A percentile compares a stretch with the other conserved stretches of the same genome.
phyloP scores from a whole-genome alignment of 2,329 filamentous ascomycete species.

The Cladosporium phlei region DNA sequence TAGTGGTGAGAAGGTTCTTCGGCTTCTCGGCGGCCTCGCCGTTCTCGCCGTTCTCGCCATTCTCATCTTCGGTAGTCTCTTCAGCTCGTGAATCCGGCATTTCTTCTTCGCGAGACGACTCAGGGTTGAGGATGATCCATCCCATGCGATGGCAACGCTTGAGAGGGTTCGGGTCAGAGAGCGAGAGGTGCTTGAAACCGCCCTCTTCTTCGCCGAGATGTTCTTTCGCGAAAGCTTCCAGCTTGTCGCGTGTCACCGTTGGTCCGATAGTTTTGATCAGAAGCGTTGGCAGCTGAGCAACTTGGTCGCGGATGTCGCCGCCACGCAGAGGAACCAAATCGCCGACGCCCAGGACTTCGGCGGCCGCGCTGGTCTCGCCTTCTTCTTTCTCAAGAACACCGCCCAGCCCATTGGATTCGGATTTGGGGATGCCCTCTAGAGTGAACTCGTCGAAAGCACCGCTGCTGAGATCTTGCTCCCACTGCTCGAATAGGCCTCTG shows the following conservation, averaged over 20 bases:
- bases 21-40: slow-evolving; percentile 13
- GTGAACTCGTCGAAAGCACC: slow-evolving; percentile 93
- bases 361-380: slow-evolving; percentile 84
- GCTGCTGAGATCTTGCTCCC: slow-evolving; percentile 79
- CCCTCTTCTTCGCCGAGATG: slow-evolving; percentile 86
- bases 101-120: slow-evolving; percentile 63
- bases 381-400: slow-evolving; percentile 90
- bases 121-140: slow-evolving; percentile 92
- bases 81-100: slow-evolving; percentile 55
- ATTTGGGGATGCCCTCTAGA: slow-evolving; percentile 88
- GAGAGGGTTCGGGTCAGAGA: slow-evolving; percentile 93
- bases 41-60: slow-evolving; percentile 42
- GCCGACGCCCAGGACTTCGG: slow-evolving; percentile 87
- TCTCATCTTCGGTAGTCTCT: slow-evolving; percentile 57
- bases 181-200: slow-evolving; percentile 90
- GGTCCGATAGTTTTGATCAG: slow-evolving; percentile 98
- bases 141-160: slow-evolving; percentile 97
- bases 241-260: slow-evolving; percentile 86
- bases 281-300: slow-evolving; percentile 80
- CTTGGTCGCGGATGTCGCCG: slow-evolving; percentile 84
- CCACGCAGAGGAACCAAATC: slow-evolving; percentile 80
- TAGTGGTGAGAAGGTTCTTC: slow-evolving; percentile 15
- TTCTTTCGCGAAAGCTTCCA: slow-evolving; percentile 92
- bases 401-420: slow-evolving; percentile 80
- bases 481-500: slow-evolving; percentile 72